Conservation (phyloP, 2,329 filamentous ascomycete species). For the Xylariales sp. region DNA sequence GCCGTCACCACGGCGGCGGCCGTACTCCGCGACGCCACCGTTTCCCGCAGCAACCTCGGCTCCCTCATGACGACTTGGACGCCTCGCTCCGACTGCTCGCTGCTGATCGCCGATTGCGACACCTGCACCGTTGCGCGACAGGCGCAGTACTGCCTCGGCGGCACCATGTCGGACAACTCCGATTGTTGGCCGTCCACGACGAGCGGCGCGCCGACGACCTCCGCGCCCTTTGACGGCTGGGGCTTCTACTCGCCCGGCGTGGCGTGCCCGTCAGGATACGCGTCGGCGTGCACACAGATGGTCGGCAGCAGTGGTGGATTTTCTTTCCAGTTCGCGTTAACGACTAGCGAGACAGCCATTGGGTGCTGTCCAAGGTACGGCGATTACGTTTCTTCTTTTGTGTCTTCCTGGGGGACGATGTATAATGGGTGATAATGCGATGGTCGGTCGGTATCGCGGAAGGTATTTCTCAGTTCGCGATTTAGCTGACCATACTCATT, state of each 20-base stretch:
- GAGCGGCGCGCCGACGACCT: not conserved
- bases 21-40: not conserved
- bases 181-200: not conserved
- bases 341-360: not conserved
- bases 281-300: not conserved
- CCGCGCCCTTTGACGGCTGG: not conserved
- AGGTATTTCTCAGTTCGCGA: too few relatives aligned
- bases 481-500: too few relatives aligned
- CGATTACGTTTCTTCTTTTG: not conserved
- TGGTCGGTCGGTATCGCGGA: too few relatives aligned
- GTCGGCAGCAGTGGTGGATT: not conserved
- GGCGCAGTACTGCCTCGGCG: not conserved
- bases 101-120: not conserved
- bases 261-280: not conserved
- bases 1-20: not conserved
- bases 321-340: not conserved
- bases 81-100: not conserved
- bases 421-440: not conserved
- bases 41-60: not conserved
- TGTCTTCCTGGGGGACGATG: not conserved
- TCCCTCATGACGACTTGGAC: not conserved
- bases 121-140: not conserved
- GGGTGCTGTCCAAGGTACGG: not conserved
- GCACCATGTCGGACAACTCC: not conserved
- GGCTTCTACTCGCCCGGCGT: not conserved